These are phyloP conservation scores for Antarctomyces pellizariae DNA, from an alignment of 495 filamentous ascomycete species.

Conservation along the genomic window DNA sequence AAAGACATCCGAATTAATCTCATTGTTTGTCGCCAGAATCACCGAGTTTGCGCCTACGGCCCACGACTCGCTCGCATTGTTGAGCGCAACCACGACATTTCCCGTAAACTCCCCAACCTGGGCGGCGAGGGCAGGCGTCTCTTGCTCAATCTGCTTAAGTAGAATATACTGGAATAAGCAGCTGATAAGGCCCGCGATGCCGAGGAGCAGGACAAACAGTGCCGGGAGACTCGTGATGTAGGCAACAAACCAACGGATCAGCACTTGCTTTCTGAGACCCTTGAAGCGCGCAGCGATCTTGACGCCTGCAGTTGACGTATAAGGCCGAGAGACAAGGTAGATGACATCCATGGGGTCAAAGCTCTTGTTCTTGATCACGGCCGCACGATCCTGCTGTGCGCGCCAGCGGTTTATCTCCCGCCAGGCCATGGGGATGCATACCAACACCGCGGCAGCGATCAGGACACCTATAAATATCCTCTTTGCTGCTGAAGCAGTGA, in stretches of 20 bases:
- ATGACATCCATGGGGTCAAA: conserved; percentile 70
- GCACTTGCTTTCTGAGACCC: conserved; percentile 38
- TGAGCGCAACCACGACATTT: conserved; percentile 47
- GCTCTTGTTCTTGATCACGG: conserved; percentile 36
- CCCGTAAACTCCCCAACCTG: conserved; percentile 68
- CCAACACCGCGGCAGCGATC: conserved; percentile 41
- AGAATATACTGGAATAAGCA: conserved; percentile 73
- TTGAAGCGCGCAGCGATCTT: conserved; percentile 45
- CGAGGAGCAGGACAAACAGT: conserved; percentile 69
- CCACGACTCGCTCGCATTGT: conserved; percentile 57
- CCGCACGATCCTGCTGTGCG: conserved; percentile 40
- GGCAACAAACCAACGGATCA: conserved; percentile 65
- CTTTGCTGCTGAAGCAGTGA: conserved; percentile 34
- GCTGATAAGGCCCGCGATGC: conserved; percentile 59
- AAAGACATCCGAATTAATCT: conserved; percentile 66
- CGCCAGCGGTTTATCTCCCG: conserved; percentile 62
- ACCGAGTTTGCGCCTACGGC: conserved; percentile 49
- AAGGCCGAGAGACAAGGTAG: conserved; percentile 64
- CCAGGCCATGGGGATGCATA: conserved; percentile 52
- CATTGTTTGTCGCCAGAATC: conserved; percentile 37
- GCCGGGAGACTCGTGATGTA: conserved; percentile 72
- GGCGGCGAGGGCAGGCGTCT: conserved; percentile 48
- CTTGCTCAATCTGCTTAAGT: conserved; percentile 43
- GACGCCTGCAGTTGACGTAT: conserved; percentile 45
- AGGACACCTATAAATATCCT: conserved; percentile 54